These are phyloP conservation scores for Beauveria sp. DNA, from an alignment of 2,329 filamentous ascomycete species.

Conservation along the genomic window DNA sequence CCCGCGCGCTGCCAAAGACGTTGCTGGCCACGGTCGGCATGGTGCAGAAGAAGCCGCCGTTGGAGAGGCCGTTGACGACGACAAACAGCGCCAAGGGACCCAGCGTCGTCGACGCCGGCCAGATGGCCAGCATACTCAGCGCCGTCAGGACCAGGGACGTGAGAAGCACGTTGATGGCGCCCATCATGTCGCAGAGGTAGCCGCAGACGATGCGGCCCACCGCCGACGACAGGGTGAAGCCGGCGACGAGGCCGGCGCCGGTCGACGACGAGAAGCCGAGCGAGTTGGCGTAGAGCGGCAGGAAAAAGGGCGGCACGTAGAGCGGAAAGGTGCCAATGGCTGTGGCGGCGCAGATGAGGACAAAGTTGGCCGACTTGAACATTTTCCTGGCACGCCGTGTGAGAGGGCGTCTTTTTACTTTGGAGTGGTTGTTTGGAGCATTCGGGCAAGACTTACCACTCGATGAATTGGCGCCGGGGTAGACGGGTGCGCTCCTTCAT, in stretches of 20 bases:
- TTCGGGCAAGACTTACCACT: conserved; percentile 33
- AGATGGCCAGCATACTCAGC: conserved; percentile 52
- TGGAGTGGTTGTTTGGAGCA: no score
- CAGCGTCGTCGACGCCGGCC: conserved; percentile 50
- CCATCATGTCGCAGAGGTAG: conserved; percentile 44
- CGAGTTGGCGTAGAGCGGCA: conserved; percentile 47
- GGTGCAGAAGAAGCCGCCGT: conserved; percentile 56
- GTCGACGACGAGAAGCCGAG: conserved; percentile 45
- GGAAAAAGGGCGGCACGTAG: conserved; percentile 54
- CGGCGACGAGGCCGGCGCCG: conserved; percentile 51
- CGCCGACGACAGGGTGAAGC: conserved; percentile 54
- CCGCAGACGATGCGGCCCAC: conserved; percentile 49
- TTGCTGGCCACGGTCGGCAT: conserved; percentile 56
- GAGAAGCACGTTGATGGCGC: conserved; percentile 48
- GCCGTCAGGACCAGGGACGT: conserved; percentile 43
- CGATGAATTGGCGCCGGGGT: conserved; percentile 34
- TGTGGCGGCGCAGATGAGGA: conserved; percentile 44
- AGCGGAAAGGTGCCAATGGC: conserved; percentile 52
- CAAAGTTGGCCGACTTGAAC: conserved; percentile 44
- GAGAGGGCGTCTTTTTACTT: no score
- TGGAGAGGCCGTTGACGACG: conserved; percentile 51
- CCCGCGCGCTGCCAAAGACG: conserved; percentile 47
- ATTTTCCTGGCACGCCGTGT: conserved; percentile 32
- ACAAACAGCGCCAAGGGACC: conserved; percentile 49
- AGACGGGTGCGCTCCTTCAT: conserved; percentile 38